Percentiles rank a stretch among this genome's conserved stretches.
These are phyloP conservation scores for Typha latifolia DNA, from an alignment of 176 grass and related monocot genomes.

Conservation along the genomic window DNA sequence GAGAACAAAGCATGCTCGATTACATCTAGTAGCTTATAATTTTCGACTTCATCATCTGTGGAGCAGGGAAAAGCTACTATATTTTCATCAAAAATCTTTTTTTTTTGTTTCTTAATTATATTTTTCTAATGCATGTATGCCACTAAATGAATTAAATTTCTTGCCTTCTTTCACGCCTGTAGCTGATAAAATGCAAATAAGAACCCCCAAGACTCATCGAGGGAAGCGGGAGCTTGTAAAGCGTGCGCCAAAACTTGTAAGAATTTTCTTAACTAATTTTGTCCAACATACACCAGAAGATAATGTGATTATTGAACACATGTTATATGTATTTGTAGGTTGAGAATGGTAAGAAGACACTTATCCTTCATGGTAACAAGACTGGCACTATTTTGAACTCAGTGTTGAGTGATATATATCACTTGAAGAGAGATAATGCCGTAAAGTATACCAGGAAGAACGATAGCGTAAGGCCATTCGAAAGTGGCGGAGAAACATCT, in stretches of 20 bases:
- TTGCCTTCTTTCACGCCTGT: background rate
- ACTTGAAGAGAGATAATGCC: constrained; percentile 73
- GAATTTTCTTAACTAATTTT: constrained; percentile 2
- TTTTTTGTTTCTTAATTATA: background rate
- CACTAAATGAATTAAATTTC: background rate
- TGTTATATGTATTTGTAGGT: constrained; percentile 28
- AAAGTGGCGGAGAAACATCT: constrained; percentile 78
- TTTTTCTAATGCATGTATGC: background rate
- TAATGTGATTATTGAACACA: background rate
- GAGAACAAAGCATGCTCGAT: too few relatives aligned
- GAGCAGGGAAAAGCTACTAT: background rate
- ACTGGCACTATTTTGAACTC: constrained; percentile 62
- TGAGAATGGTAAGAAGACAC: constrained; percentile 83
- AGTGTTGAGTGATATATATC: constrained; percentile 58
- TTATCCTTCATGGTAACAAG: constrained; percentile 89
- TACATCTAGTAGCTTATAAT: too few relatives aligned
- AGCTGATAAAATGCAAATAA: constrained; percentile 33
- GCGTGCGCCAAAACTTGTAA: constrained; percentile 76
- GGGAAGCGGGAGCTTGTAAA: constrained; percentile 63
- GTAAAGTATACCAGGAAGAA: constrained; percentile 89
- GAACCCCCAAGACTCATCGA: constrained; percentile 44
- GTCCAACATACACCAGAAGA: background rate
- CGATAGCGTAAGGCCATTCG: constrained; percentile 81
- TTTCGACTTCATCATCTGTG: background rate
- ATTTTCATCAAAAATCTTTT: background rate